Conservation (phyloP, 1,284 basidiomycete species). For the Porogramme epimiltina region DNA sequence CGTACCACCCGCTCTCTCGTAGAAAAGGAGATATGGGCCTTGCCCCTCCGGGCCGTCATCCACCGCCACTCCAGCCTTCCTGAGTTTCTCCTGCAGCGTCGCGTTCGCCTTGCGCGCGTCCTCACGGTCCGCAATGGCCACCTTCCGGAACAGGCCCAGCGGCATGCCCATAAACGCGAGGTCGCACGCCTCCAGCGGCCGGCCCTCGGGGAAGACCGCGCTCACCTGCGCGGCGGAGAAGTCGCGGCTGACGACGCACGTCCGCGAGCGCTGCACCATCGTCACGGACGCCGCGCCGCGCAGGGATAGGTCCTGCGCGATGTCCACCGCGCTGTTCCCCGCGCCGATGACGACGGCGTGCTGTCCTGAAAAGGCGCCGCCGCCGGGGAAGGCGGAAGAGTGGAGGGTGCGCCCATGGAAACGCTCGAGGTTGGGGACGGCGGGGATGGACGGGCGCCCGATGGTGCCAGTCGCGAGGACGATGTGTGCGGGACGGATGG, state of each 20-base stretch:
- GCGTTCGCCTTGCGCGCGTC: constrained; percentile 33
- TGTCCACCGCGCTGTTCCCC: constrained; percentile 48
- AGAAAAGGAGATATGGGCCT: constrained; percentile 46
- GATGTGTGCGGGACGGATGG: constrained; percentile 54
- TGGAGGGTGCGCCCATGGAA: constrained; percentile 50
- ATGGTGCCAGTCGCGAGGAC: constrained; percentile 62
- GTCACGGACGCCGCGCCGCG: constrained; percentile 37
- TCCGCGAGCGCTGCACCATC: constrained; percentile 33
- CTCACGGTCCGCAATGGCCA: constrained; percentile 24
- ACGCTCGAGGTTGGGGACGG: constrained; percentile 37
- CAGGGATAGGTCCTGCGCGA: constrained; percentile 46
- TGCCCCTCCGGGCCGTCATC: constrained; percentile 56
- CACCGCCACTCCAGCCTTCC: constrained; percentile 57
- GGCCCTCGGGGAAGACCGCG: constrained; percentile 40
- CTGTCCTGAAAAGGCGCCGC: constrained; percentile 43
- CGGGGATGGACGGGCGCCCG: constrained; percentile 46
- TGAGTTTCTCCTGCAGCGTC: constrained; percentile 57
- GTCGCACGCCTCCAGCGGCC: constrained; percentile 47
- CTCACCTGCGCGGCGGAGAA: constrained; percentile 26
- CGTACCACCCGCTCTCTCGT: constrained; percentile 26
- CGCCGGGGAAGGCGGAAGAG: constrained; percentile 41
- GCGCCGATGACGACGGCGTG: constrained; percentile 52
- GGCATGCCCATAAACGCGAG: constrained; percentile 46
- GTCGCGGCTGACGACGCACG: constrained; percentile 31
- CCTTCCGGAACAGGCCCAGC: constrained; percentile 37